Evolutionary conservation across 1,284 basidiomycete species (phyloP), one percentile per base, ranked within the genome.

Genomic region (Sanghuangporus weigelae): DNA sequence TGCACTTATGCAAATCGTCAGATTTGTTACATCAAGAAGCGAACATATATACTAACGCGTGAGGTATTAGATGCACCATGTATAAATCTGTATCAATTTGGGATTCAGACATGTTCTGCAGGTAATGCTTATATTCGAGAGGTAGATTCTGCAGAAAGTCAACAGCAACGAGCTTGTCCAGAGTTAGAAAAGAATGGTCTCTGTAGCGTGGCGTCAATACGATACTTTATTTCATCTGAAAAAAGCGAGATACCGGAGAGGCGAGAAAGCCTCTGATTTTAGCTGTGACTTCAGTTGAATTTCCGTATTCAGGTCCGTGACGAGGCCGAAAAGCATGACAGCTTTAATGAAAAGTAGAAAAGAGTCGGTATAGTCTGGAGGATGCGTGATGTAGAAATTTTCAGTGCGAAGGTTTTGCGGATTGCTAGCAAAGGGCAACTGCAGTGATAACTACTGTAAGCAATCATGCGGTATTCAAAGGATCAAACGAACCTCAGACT

Each of bases 231-330:
- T 82, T 68, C 84, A 87, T 35, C 14, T 7, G 53, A 7, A 54
- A 38, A 31, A 54, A n/a, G 7, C 16, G 53, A 54, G 14, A 10
- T 10, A 54, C 53, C 53, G 35, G 11, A 54, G 10, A n/a, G 26
- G 73, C 79, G 84, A 54, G 31, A 54, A 54, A 8, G 53, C 1
- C 44, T 46, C 12, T 7, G 26, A 31, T 31, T 31, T 31, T 80
- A 78, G 60, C 54, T 51, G 59, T 10, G 82, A 80, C 36, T 85
- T 84, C 39, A 91, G 75, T 69, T 84, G 87, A 50, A 84, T 82
- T 31, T 89, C 84, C 26, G 91, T 89, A 69, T 88, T 90, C 73
- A 85, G 90, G 72, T 93, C 91, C 1, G 90, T 93, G 19, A 93
- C 89, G 53, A 80, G 82, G 44, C 90, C 91, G 71, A 93, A 93